Conservation (phyloP, 139 green algal genomes). For the Chlamydomonas sp. region DNA sequence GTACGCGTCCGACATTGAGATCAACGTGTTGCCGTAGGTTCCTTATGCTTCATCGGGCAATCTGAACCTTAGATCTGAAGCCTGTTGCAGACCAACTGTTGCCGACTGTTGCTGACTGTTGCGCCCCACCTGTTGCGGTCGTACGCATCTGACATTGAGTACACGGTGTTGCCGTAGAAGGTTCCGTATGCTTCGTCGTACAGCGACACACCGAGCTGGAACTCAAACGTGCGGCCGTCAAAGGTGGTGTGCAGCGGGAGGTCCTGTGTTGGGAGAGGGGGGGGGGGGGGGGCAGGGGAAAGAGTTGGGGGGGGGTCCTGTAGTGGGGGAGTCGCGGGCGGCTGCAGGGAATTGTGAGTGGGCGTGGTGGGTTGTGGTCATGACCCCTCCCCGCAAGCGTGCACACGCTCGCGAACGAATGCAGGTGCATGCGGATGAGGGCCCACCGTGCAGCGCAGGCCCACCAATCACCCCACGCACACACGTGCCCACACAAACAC, state of each 20-base stretch:
- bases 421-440: too few species aligned
- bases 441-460: too few species aligned
- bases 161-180: constrained; percentile 58
- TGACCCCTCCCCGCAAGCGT: too few species aligned
- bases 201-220: constrained; percentile 51
- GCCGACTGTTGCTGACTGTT: too few species aligned
- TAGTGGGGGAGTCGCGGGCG: not conserved
- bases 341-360: too few species aligned
- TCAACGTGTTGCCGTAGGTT: constrained; percentile 50
- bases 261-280: constrained; percentile 7
- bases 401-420: too few species aligned
- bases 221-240: constrained; percentile 40
- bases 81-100: too few species aligned
- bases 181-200: constrained; percentile 47
- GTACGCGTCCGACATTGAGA: constrained; percentile 10
- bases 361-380: too few species aligned
- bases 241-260: constrained; percentile 42
- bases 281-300: too few species aligned
- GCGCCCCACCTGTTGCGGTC: constrained; percentile 13
- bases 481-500: too few species aligned
- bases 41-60: constrained; percentile 53
- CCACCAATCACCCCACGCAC: too few species aligned
- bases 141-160: constrained; percentile 17
- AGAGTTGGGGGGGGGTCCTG: not conserved
- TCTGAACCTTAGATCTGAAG: too few species aligned